Conservation (phyloP, 768 basidiomycete species). For the Cystofilobasidium capitatum region DNA sequence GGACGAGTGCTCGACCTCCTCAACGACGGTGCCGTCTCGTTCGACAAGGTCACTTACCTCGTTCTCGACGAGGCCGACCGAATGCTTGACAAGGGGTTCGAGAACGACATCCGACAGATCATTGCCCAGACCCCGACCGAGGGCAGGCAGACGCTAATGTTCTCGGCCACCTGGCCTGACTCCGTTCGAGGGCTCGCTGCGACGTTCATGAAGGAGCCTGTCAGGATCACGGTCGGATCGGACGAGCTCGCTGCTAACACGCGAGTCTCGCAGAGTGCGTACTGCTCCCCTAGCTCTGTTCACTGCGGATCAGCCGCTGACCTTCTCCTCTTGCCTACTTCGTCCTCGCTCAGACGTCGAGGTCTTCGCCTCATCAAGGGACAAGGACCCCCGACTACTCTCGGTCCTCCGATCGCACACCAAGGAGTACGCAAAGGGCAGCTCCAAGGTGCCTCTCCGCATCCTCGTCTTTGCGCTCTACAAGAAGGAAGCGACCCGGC, state of each 20-base stretch:
- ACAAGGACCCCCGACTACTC: slow-evolving; percentile 54
- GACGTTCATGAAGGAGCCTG: slow-evolving; percentile 73
- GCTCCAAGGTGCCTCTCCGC: slow-evolving; percentile 42
- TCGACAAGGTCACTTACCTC: slow-evolving; percentile 66
- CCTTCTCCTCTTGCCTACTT: background rate
- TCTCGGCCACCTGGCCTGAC: slow-evolving; percentile 98
- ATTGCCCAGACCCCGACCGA: slow-evolving; percentile 51
- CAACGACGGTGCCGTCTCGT: slow-evolving; percentile 60
- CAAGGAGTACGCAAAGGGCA: slow-evolving; percentile 39
- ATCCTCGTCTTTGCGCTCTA: slow-evolving; percentile 90
- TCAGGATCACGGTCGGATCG: slow-evolving; percentile 86
- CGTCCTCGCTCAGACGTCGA: slow-evolving; percentile 51
- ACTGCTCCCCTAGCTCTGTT: background rate
- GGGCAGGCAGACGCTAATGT: slow-evolving; percentile 26
- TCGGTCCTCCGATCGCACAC: slow-evolving; percentile 41
- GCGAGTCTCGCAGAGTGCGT: slow-evolving; percentile 66
- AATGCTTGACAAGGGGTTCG: slow-evolving; percentile 97
- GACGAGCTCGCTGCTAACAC: slow-evolving; percentile 92
- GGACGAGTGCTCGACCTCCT: slow-evolving; percentile 88
- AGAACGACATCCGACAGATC: slow-evolving; percentile 89
- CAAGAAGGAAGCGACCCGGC: slow-evolving; percentile 91
- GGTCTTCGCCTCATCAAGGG: slow-evolving; percentile 72
- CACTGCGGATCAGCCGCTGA: background rate
- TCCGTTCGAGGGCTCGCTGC: slow-evolving; percentile 77
- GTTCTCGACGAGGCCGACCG: slow-evolving; percentile 96